Conservation (phyloP, 768 basidiomycete genomes). For the Panaeolus papilionaceus region DNA sequence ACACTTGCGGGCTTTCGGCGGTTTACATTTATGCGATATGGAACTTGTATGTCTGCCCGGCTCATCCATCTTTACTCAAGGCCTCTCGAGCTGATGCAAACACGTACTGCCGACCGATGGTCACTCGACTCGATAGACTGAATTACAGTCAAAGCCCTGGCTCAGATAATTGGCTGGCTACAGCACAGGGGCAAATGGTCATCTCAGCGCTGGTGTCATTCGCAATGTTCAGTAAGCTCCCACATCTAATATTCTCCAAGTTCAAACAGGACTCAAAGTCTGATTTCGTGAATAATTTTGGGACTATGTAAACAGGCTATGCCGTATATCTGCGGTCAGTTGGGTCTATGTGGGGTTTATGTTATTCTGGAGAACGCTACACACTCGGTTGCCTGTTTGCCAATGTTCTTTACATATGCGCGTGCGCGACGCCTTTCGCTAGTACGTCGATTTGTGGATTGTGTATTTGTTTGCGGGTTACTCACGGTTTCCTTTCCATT, state of each 20-base stretch:
- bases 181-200: not conserved
- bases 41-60: too few species aligned
- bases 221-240: not conserved
- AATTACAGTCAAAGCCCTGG: not conserved
- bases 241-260: too few species aligned
- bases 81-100: too few species aligned
- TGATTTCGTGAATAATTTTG: too few species aligned
- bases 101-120: too few species aligned
- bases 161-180: not conserved
- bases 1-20: too few species aligned
- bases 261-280: not conserved
- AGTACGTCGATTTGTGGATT: not conserved
- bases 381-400: not conserved
- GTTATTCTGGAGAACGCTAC: not conserved
- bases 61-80: too few species aligned
- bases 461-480: too few species aligned
- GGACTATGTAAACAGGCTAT: not conserved
- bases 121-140: not conserved
- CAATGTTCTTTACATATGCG: not conserved
- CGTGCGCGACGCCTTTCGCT: not conserved
- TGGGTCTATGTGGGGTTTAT: not conserved
- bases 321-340: not conserved
- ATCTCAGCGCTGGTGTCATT: not conserved
- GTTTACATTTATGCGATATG: too few species aligned
- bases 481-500: too few species aligned